These are phyloP conservation scores for Veloporphyrellus conicus DNA, from an alignment of 1,284 basidiomycete species.

Conservation along the genomic window DNA sequence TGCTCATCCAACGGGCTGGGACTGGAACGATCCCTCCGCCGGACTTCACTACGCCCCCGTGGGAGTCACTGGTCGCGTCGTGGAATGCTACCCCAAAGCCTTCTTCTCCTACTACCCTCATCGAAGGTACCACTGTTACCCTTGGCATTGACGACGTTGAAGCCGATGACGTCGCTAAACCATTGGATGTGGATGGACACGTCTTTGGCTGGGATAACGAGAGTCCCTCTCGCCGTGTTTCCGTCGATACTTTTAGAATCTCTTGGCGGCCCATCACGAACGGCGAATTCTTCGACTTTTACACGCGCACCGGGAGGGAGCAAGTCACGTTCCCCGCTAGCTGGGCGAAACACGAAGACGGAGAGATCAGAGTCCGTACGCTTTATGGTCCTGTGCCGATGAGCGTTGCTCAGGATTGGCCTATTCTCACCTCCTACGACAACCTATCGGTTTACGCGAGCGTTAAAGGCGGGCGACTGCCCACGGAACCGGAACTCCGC, in stretches of 20 bases:
- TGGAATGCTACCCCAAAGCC: slow-evolving; percentile 60
- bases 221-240: slow-evolving; percentile 59
- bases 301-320: slow-evolving; percentile 36
- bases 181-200: slow-evolving; percentile 47
- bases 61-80: slow-evolving; percentile 59
- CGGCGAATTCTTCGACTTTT: slow-evolving; percentile 67
- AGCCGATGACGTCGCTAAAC: slow-evolving; percentile 51
- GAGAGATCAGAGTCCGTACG: slow-evolving; percentile 67
- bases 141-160: slow-evolving; percentile 88
- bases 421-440: slow-evolving; percentile 77
- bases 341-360: slow-evolving; percentile 54
- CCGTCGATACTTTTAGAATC: slow-evolving; percentile 65
- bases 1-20: slow-evolving; percentile 80
- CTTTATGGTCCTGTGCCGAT: slow-evolving; percentile 83
- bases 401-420: slow-evolving; percentile 79
- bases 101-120: slow-evolving; percentile 42
- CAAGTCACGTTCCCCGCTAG: slow-evolving; percentile 52
- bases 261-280: slow-evolving; percentile 86
- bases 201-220: slow-evolving; percentile 98
- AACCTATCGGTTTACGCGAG: slow-evolving; percentile 77
- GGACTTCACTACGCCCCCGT: slow-evolving; percentile 72
- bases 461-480: slow-evolving; percentile 85
- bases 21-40: slow-evolving; percentile 75
- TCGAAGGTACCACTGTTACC: slow-evolving; percentile 59
- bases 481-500: slow-evolving; percentile 85